phyloP scores from a whole-genome alignment of 75 land plant species.

The Picea glauca region DNA sequence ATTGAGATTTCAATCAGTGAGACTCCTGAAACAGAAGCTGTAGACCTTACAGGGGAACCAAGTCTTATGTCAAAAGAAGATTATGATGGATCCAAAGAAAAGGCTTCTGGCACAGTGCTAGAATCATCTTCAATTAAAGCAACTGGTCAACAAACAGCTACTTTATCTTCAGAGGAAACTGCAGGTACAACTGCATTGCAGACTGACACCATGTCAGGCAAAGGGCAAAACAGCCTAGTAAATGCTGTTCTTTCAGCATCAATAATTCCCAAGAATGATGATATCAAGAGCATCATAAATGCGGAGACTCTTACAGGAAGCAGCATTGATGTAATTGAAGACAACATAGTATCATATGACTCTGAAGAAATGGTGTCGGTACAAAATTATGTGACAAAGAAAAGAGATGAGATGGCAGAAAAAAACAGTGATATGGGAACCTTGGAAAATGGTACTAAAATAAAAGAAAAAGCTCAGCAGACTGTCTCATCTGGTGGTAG shows the following conservation, averaged over 20 bases:
- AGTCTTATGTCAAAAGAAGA: not conserved
- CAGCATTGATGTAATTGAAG: not conserved
- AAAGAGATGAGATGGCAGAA: not conserved
- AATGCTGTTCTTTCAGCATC: not conserved
- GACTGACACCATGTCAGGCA: not conserved
- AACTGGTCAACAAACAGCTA: not conserved
- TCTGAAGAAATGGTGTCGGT: not conserved
- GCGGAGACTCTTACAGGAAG: not conserved
- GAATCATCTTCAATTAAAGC: not conserved
- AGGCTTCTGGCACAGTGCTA: not conserved
- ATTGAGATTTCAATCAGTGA: not conserved
- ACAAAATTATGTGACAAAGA: conserved; percentile 3
- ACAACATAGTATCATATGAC: not conserved
- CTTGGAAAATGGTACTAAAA: not conserved
- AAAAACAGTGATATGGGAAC: not conserved
- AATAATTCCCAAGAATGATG: not conserved
- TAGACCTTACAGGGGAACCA: not conserved
- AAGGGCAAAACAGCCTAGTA: not conserved
- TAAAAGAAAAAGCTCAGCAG: not conserved
- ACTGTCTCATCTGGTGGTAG: not conserved
- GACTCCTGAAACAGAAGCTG: not conserved
- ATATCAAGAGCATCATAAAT: not conserved
- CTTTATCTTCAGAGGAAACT: not conserved
- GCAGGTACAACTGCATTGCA: not conserved
- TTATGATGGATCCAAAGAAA: not conserved